These are phyloP conservation scores for Corylus heterophylla DNA, from an alignment of 306 rosid species.

Conservation along the genomic window DNA sequence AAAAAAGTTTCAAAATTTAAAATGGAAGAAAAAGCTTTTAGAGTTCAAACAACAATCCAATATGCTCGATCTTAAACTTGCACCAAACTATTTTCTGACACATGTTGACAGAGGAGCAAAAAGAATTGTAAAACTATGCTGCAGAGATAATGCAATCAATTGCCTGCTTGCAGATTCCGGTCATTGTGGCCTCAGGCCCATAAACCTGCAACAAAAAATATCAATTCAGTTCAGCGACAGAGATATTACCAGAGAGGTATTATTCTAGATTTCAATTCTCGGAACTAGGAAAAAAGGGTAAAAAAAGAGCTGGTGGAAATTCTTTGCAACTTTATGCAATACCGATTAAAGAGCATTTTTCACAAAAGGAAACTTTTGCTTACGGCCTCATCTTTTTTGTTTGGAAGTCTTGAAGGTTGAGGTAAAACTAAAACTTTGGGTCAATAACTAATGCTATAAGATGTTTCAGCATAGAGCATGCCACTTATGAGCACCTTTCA, in stretches of 20 bases:
- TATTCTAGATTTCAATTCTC: background rate
- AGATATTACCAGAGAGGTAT: background rate
- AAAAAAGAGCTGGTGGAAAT: conserved; percentile 4
- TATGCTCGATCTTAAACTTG: background rate
- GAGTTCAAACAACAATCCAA: background rate
- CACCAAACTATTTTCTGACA: background rate
- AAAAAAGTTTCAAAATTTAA: too few relatives aligned
- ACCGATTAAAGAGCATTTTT: background rate
- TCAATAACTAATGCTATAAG: background rate
- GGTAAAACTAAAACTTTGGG: background rate
- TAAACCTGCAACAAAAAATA: conserved; percentile 56
- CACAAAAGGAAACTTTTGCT: background rate
- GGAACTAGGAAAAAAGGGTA: background rate
- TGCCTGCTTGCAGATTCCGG: conserved; percentile 85
- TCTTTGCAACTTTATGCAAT: background rate
- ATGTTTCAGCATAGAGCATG: conserved; percentile 5
- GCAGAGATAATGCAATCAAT: conserved; percentile 67
- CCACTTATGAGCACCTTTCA: conserved; percentile 5
- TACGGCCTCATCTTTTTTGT: background rate
- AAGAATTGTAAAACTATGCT: conserved; percentile 27
- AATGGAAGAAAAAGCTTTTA: too few relatives aligned
- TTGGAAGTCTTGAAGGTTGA: conserved; percentile 12
- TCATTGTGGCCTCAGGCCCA: conserved; percentile 92
- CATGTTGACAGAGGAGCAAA: background rate
- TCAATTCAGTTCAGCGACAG: conserved; percentile 9